Evolutionary conservation across 495 filamentous ascomycete species (phyloP).

Genomic region (Haplographium delicatum): DNA sequence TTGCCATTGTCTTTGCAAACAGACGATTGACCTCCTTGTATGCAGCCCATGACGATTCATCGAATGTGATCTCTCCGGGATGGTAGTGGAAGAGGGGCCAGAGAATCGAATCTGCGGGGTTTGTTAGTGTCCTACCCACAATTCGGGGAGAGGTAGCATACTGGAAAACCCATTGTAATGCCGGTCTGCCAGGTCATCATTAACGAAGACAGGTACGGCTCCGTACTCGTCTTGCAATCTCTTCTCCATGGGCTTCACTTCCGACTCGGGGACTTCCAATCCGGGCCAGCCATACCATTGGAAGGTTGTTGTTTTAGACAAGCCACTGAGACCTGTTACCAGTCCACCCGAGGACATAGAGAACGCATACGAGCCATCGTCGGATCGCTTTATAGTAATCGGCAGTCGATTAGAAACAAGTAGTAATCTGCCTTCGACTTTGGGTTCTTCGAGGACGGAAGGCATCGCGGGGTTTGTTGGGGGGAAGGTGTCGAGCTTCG

Average conservation of each 20-base stretch:
- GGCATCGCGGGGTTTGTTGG: constrained; percentile 18
- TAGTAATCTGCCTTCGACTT: constrained; percentile 49
- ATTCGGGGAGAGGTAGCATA: constrained; percentile 38
- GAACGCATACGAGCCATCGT: constrained; percentile 78
- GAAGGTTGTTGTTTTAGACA: constrained; percentile 88
- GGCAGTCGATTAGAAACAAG: constrained; percentile 91
- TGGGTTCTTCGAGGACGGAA: constrained; percentile 17
- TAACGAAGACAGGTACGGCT: constrained; percentile 71
- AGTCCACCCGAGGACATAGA: constrained; percentile 94
- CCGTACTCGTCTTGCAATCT: constrained; percentile 66
- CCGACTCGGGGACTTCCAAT: constrained; percentile 71
- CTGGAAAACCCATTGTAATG: constrained; percentile 88
- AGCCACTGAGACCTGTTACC: constrained; percentile 81
- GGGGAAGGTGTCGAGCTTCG: neutral
- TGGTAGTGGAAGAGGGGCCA: constrained; percentile 98
- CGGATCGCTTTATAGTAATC: constrained; percentile 88
- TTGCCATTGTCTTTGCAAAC: constrained; percentile 74
- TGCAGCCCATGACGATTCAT: constrained; percentile 80
- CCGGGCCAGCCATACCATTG: constrained; percentile 99
- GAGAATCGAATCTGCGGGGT: constrained; percentile 70
- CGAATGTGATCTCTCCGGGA: constrained; percentile 85
- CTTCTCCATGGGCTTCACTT: constrained; percentile 59
- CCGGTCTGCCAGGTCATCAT: constrained; percentile 70
- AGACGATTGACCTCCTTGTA: constrained; percentile 81
- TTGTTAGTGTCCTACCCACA: constrained; percentile 14